Conservation (phyloP, 1,284 basidiomycete genomes). For the Cryptococcus maquisensis region DNA sequence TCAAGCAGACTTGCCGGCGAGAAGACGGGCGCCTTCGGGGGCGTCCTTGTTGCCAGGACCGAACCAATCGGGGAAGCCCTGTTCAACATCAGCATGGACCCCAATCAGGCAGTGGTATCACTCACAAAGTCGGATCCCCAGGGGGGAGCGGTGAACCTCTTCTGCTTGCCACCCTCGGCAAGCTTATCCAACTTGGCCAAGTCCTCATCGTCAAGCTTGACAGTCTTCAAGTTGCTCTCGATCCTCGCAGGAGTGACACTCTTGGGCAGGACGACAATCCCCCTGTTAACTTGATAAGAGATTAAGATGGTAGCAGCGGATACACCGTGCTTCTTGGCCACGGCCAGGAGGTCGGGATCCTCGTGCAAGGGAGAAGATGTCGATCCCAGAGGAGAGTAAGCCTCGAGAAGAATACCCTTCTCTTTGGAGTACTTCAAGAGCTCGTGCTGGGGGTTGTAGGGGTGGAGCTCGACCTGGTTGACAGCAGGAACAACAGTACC, state of each 20-base stretch:
- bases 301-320: slow-evolving; percentile 55
- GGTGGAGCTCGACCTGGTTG: slow-evolving; percentile 68
- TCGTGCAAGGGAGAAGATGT: slow-evolving; percentile 48
- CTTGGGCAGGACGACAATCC: slow-evolving; percentile 66
- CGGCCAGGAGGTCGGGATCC: slow-evolving; percentile 61
- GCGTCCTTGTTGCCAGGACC: slow-evolving; percentile 43
- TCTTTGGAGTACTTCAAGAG: slow-evolving; percentile 63
- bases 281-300: slow-evolving; percentile 48
- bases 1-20: slow-evolving; percentile 23
- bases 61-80: slow-evolving; percentile 43
- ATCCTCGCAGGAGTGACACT: slow-evolving; percentile 66
- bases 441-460: slow-evolving; percentile 65
- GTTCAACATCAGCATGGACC: background rate
- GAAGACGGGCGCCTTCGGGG: slow-evolving; percentile 35
- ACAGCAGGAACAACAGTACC: slow-evolving; percentile 63
- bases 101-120: background rate
- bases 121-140: slow-evolving; percentile 44
- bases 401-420: slow-evolving; percentile 69
- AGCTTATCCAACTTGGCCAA: slow-evolving; percentile 62
- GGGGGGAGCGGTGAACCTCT: slow-evolving; percentile 48
- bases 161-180: slow-evolving; percentile 63
- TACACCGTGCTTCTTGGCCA: slow-evolving; percentile 61
- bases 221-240: slow-evolving; percentile 36
- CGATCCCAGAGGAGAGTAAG: slow-evolving; percentile 80
- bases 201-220: slow-evolving; percentile 58